A percentile compares a stretch with the other conserved stretches of the same genome.
Evolutionary conservation across 805 yeast genomes (phyloP).

Genomic region (Metschnikowia gelsemii): DNA sequence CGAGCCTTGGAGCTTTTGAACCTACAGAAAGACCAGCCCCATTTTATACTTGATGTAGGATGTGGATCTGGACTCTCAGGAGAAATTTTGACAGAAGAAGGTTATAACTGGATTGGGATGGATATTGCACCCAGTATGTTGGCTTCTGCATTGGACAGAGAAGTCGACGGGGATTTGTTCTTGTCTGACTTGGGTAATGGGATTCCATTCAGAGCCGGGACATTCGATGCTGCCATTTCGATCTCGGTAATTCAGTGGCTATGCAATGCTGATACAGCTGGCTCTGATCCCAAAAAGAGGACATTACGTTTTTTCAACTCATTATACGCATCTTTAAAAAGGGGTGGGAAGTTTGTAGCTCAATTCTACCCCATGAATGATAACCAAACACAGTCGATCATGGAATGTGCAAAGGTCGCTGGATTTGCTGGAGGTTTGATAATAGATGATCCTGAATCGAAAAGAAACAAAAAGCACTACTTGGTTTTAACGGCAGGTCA

Average conservation of each 20-base stretch:
- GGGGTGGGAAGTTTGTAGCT: conserved; percentile 97
- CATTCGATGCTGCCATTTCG: conserved; percentile 94
- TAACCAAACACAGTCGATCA: conserved; percentile 72
- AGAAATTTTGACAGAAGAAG: conserved; percentile 90
- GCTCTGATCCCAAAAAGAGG: conserved; percentile 81
- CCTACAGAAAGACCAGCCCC: conserved; percentile 56
- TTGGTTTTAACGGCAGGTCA: conserved; percentile 86
- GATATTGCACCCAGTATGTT: conserved; percentile 96
- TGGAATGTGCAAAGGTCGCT: conserved; percentile 83
- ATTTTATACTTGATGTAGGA: conserved; percentile 84
- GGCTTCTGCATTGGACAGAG: conserved; percentile 90
- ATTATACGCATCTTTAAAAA: conserved; percentile 75
- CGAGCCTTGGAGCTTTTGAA: conserved; percentile 87
- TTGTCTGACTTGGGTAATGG: conserved; percentile 93
- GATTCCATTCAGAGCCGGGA: conserved; percentile 91
- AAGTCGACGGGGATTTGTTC: conserved; percentile 89
- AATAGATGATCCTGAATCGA: conserved; percentile 89
- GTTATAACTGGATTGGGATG: conserved; percentile 93
- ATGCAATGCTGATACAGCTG: conserved; percentile 87
- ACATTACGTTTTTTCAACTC: conserved; percentile 82
- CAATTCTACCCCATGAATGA: conserved; percentile 96
- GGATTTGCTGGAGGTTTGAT: conserved; percentile 97
- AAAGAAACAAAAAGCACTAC: conserved; percentile 87
- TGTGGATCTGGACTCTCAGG: conserved; percentile 98
- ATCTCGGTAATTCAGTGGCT: conserved; percentile 97